Evolutionary conservation across 2,329 filamentous ascomycete genomes (phyloP), one percentile per base, ranked within the genome.

Genomic region (Cryphonectria carpinicola): DNA sequence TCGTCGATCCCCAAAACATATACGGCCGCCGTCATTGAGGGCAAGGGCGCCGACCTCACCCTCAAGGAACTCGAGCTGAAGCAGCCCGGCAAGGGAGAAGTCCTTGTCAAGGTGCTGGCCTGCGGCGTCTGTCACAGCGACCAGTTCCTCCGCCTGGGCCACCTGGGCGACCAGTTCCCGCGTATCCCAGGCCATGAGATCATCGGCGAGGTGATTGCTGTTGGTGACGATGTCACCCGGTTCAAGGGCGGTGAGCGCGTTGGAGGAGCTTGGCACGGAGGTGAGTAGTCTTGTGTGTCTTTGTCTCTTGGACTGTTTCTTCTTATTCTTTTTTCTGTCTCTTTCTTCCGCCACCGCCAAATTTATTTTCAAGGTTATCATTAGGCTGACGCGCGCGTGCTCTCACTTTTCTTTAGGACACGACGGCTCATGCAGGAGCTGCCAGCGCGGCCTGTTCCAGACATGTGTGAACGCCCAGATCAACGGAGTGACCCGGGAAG

Each of bases 71-170:
- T 90, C 4, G 82, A 86, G 25, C 83, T 94, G 56, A 83, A 86
- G 71, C 77, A 82, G 46, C 90, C 91, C 1, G 80, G 84, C 8
- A 77, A 83, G 0, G 85, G 86, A 25, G 84, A 93, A 75, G 81
- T 94, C 3, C 85, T 94, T 37, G 85, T 93, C 79, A 93, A 93
- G 78, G 87, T 93, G 3, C 82, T 89, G 11, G 92, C 92, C 7
- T 93, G 89, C 74, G 92, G 92, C 60, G 87, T 95, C 65, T 94
- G 92, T 79, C 90, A 89, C 78, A 87, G 86, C 0, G 92, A 94
- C 75, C 72, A 80, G 28, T 80, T 78, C 67, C 79, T 87, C 1
- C 82, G 84, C 65, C 63, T 76, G 3, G 88, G 88, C 35, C 75
- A 79, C 5, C 81, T 91, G 60, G 88, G 87, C 14, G 84, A 87